Evolutionary conservation across 176 grass and related monocot genomes (phyloP), one percentile per base, ranked within the genome.

Genomic region (Guadua angustifolia): DNA sequence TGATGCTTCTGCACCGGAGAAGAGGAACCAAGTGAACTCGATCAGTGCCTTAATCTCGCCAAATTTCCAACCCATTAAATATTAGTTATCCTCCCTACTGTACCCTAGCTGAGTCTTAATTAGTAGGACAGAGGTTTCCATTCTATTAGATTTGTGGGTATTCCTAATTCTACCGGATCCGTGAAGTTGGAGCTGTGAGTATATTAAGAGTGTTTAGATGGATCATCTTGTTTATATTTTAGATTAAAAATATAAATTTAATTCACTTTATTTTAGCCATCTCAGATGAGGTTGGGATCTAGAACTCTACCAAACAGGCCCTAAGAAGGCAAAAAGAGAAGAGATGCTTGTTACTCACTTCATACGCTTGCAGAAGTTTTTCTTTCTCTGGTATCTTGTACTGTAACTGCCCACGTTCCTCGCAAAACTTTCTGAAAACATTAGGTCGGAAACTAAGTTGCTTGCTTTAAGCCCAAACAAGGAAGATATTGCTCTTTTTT

Each of bases 321-420:
- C n/a, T n/a, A n/a, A n/a, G 10, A 67, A n/a, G 42, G 1, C 58
- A 68, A 22, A 57, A 57, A 24, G 39, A 7, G 1, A 36, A 52
- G 1, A 61, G 25, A 36, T 13, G 67, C 17, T 21, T 2, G 42
- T 4, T 50, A 12, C 85, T 87, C 66, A 93, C 89, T 0, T 0
- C 0, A 5, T 86, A 94, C 5, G n/a, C 69, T 0, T 62, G 0
- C 1, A n/a, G 0, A 1, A 97, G 66, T 0, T n/a, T 2, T 0
- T 46, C 0, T 61, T 24, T 94, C 19, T 22, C 5, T 5, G 89
- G 89, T 64, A 92, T 75, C 38, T 69, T 46, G 82, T 87, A 78
- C 79, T 92, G 87, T 21, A 94, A 32, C 78, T 78, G 77, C 50
- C 94, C 91, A 21, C 70, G 78, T 7, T 90, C 75, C 71, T 86